phyloP scores from a whole-genome alignment of 192 early-diverging fungal genomes.

The Diversispora epigaea region DNA sequence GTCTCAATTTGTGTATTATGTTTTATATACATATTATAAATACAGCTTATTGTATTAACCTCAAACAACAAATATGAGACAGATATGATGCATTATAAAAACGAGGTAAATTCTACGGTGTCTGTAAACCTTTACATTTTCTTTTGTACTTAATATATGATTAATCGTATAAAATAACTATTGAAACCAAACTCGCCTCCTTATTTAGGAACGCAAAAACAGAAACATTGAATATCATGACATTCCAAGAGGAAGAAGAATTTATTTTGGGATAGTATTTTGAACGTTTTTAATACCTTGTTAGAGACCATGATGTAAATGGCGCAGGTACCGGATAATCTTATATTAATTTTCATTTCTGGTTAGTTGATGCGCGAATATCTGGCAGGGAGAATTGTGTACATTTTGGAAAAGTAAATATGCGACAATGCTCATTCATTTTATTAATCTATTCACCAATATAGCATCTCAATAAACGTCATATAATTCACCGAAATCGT shows the following conservation, averaged over 20 bases:
- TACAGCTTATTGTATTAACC: background rate
- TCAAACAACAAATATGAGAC: background rate
- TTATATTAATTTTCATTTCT: background rate
- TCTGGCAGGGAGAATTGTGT: background rate
- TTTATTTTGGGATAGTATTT: constrained; percentile 2
- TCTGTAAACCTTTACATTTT: constrained; percentile 12
- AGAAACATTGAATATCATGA: background rate
- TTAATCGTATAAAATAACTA: constrained; percentile 21
- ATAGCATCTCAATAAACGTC: background rate
- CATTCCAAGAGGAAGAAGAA: constrained; percentile 1
- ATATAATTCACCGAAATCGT: background rate
- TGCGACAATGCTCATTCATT: constrained; percentile 20
- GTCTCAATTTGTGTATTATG: background rate
- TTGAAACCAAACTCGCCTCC: constrained; percentile 17
- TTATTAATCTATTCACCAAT: constrained; percentile 12
- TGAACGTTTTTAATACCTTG: background rate
- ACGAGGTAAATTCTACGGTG: background rate
- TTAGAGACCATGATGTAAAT: background rate
- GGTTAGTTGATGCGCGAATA: background rate
- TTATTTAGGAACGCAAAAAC: constrained; percentile 18
- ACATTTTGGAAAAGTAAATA: background rate
- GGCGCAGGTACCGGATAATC: too few relatives aligned
- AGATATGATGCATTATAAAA: too few relatives aligned
- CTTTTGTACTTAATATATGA: constrained; percentile 8
- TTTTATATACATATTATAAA: background rate